Conservation (phyloP, 371 early-diverging fungal genomes). For the Mucor ambiguus region DNA sequence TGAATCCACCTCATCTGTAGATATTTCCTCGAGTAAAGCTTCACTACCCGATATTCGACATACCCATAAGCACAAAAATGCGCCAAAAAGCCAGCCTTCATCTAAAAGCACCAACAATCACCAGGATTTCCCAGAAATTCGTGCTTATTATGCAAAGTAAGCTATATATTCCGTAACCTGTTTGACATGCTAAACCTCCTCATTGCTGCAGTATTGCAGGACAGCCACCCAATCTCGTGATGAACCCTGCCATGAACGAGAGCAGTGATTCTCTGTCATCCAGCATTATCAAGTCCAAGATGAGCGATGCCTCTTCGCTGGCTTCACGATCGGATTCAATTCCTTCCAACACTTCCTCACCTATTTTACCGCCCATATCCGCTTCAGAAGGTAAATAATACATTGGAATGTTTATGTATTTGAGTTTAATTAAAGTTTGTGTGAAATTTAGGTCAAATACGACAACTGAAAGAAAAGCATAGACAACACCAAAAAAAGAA, state of each 20-base stretch:
- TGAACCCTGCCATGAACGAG: background rate
- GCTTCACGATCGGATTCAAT: background rate
- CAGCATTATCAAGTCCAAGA: background rate
- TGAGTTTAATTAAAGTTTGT: background rate
- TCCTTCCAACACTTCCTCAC: background rate
- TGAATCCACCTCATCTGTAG: background rate
- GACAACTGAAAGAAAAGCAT: background rate
- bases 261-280: conserved; percentile 2
- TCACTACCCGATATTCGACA: conserved; percentile 2
- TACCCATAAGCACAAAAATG: background rate
- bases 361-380: background rate
- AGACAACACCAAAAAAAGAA: background rate
- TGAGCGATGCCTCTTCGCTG: background rate
- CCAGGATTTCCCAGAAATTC: conserved; percentile 42
- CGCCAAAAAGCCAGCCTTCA: background rate
- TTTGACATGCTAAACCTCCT: background rate
- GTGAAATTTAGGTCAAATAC: background rate
- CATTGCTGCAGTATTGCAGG: background rate
- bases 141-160: conserved; percentile 50
- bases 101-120: background rate
- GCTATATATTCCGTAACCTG: background rate
- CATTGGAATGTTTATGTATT: background rate
- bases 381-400: conserved; percentile 13
- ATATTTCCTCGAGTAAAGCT: background rate
- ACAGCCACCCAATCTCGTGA: background rate